phyloP scores from a whole-genome alignment of 148 eudicot species.

The Chenopodium berlandieri region DNA sequence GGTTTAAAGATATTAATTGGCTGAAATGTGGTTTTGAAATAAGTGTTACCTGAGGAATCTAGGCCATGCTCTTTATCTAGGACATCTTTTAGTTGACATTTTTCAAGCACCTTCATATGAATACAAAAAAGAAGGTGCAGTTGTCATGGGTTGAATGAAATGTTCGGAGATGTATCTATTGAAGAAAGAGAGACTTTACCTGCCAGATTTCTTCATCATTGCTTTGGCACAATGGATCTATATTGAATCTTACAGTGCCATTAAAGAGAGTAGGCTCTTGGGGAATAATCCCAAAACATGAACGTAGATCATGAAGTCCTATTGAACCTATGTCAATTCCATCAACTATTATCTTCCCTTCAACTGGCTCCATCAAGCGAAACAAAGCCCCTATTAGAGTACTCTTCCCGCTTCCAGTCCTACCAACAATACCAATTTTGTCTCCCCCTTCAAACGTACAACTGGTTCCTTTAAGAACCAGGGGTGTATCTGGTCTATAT shows the following conservation, averaged over 20 bases:
- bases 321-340: conserved; percentile 65
- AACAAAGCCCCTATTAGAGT: conserved; percentile 81
- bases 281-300: conserved; percentile 73
- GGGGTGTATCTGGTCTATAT: conserved; percentile 62
- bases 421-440: conserved; percentile 45
- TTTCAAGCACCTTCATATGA: conserved; percentile 49
- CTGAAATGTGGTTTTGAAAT: neutral
- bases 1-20: neutral
- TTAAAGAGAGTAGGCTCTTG: conserved; percentile 89
- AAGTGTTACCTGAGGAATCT: conserved; percentile 56
- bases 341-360: conserved; percentile 70
- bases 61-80: conserved; percentile 63
- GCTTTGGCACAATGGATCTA: conserved; percentile 67
- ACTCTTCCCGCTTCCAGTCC: conserved; percentile 89
- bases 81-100: conserved; percentile 70
- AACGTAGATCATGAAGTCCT: conserved; percentile 86
- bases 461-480: conserved; percentile 65
- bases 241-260: conserved; percentile 77
- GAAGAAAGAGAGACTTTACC: conserved; percentile 34
- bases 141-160: neutral
- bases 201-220: conserved; percentile 76
- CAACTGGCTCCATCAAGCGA: conserved; percentile 71
- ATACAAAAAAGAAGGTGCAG: neutral
- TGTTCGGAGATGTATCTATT: neutral
- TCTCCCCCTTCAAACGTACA: conserved; percentile 81